These are phyloP conservation scores for Canariomyces notabilis DNA, from an alignment of 2,329 filamentous ascomycete genomes.

Conservation along the genomic window DNA sequence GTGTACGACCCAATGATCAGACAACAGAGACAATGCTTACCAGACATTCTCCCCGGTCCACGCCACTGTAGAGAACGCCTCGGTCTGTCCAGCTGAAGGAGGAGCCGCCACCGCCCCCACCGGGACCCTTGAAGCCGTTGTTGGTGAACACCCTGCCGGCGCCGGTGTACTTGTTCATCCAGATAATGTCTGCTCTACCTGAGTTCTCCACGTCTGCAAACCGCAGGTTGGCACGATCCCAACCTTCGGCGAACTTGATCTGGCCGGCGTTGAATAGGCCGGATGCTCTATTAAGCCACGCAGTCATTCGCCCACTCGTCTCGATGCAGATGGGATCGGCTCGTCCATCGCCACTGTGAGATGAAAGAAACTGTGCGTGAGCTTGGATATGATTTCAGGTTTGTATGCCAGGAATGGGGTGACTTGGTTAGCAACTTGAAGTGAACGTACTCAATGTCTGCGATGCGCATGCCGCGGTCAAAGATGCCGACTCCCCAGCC, in stretches of 20 bases:
- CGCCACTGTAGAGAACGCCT: constrained; percentile 6
- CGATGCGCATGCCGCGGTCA: constrained; percentile 11
- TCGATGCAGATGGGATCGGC: constrained; percentile 17
- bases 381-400: too few species aligned
- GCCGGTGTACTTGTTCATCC: constrained; percentile 30
- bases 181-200: constrained; percentile 32
- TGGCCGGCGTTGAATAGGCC: constrained; percentile 20
- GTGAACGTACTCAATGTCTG: constrained; percentile 10
- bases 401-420: too few species aligned
- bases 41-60: constrained; percentile 9
- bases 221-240: constrained; percentile 29
- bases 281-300: constrained; percentile 11
- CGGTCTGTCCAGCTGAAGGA: constrained; percentile 8
- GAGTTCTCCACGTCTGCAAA: constrained; percentile 37
- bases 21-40: not conserved
- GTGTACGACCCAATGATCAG: not conserved
- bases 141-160: constrained; percentile 31
- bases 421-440: not conserved
- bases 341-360: constrained; percentile 10
- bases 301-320: constrained; percentile 8
- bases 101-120: too few species aligned
- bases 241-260: constrained; percentile 26
- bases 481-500: constrained; percentile 12
- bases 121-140: too few species aligned
- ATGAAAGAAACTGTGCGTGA: too few species aligned